Evolutionary conservation across 2,329 filamentous ascomycete genomes (phyloP), one percentile per base, ranked within the genome.

Genomic region (Pseudogymnoascus verrucosus): DNA sequence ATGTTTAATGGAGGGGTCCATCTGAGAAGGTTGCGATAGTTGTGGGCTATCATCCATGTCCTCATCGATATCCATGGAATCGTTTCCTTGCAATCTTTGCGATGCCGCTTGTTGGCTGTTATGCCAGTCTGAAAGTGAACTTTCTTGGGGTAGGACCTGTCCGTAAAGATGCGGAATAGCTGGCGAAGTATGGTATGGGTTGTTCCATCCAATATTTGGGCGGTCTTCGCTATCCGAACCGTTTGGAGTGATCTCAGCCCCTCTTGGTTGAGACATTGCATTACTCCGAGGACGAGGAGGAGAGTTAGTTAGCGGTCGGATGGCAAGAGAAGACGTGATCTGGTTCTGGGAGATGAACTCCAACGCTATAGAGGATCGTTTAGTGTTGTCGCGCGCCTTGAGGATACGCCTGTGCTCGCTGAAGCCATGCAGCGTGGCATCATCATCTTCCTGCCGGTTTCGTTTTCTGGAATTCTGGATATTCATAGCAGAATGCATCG

Each of bases 41-140:
- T 70, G 70, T 21, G 69, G 65, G 10, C 68, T 64, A 62, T 74
- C 73, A 4, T 64, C 65, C 72, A 74, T 74, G 28, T 74, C 71
- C 60, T 71, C 67, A 39, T 74, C 73, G 40, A 70, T 66, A 21
- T 69, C 68, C n/a, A 67, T 71, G 7, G 66, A 67, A 26, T 71
- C 67, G 5, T 68, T 67, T 19, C 44, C 60, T 42, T 67, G 57
- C 12, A 65, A 23, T 42, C 62, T 66, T 42, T 66, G 68, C 23
- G 69, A 68, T 5, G 64, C 16, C 14, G 28, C 28, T 16, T 57
- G 63, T 7, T 65, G 65, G 23, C 28, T 63, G 54, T 63, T 69
- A 23, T 67, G 28, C 51, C 51, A 57, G 5, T 31, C 28, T 3
- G 28, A 57, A 68, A 28, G 59, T 68, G 36, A 67, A 23, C 4